Evolutionary conservation across 2,329 filamentous ascomycete species (phyloP).

Genomic region (Chaetomiaceae sp.): DNA sequence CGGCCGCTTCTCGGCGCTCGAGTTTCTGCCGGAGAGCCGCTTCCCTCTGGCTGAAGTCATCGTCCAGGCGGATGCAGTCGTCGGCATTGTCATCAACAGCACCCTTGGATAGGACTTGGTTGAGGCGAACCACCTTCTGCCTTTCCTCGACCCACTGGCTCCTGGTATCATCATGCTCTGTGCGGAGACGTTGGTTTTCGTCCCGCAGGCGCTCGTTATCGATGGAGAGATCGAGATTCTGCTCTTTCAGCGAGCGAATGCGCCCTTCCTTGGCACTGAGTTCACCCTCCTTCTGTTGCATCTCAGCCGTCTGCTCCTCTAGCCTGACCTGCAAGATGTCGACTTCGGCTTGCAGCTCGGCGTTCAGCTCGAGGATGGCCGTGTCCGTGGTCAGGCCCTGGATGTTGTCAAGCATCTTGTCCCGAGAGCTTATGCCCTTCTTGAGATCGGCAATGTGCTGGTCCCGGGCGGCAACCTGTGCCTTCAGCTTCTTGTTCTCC

Average conservation of each 20-base stretch:
- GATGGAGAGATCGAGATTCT: slow-evolving; percentile 24
- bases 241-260: slow-evolving; percentile 25
- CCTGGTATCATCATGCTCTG: slow-evolving; percentile 43
- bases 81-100: slow-evolving; percentile 22
- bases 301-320: slow-evolving; percentile 18
- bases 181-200: slow-evolving; percentile 45
- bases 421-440: slow-evolving; percentile 26
- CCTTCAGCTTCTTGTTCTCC: slow-evolving; percentile 45
- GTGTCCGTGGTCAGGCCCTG: slow-evolving; percentile 25
- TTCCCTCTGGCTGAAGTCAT: slow-evolving; percentile 24
- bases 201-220: slow-evolving; percentile 30
- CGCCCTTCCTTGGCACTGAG: slow-evolving; percentile 22
- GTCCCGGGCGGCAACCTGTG: slow-evolving; percentile 24
- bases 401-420: slow-evolving; percentile 28
- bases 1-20: slow-evolving; percentile 28
- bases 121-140: slow-evolving; percentile 23
- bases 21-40: slow-evolving; percentile 27
- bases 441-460: slow-evolving; percentile 28
- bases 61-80: slow-evolving; percentile 24
- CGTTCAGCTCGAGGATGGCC: slow-evolving; percentile 26
- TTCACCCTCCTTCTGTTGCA: slow-evolving; percentile 22
- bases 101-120: slow-evolving; percentile 23
- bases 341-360: slow-evolving; percentile 26
- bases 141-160: slow-evolving; percentile 37
- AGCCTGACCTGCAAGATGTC: slow-evolving; percentile 23